phyloP scores from a whole-genome alignment of 176 grass and related monocot species.

The Carex scoparia region DNA sequence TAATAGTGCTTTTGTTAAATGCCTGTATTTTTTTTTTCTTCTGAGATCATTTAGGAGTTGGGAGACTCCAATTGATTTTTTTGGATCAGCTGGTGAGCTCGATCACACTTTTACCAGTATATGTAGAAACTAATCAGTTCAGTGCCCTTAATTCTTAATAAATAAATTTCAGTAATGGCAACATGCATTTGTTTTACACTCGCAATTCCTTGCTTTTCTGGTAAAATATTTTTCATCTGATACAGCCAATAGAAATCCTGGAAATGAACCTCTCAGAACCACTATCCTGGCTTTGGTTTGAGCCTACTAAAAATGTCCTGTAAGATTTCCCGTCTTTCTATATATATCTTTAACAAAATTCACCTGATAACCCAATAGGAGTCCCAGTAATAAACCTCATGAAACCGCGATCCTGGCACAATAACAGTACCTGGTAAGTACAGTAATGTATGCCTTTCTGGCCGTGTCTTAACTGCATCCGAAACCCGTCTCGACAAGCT shows the following conservation, averaged over 20 bases:
- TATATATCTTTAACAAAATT: background rate
- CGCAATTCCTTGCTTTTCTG: background rate
- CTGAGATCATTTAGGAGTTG: background rate
- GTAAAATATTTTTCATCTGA: background rate
- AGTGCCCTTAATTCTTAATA: background rate
- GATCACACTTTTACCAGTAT: background rate
- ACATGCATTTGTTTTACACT: background rate
- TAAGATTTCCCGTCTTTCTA: too few species aligned
- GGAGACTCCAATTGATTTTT: background rate
- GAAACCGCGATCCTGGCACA: slow-evolving; percentile 72
- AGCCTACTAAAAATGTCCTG: too few species aligned
- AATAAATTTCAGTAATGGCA: background rate
- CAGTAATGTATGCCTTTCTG: slow-evolving; percentile 75
- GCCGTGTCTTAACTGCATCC: slow-evolving; percentile 29
- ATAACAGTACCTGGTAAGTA: slow-evolving; percentile 51
- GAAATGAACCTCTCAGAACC: background rate
- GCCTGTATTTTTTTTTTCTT: background rate
- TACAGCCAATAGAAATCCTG: background rate
- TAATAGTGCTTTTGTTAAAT: background rate
- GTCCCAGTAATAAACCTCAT: slow-evolving; percentile 98
- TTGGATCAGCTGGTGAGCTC: too few species aligned
- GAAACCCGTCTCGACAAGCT: slow-evolving; percentile 39
- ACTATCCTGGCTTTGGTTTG: background rate
- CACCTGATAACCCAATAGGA: slow-evolving; percentile 92
- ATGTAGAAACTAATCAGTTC: background rate